Base-by-base conservation (phyloP, 2,329 filamentous ascomycete species). In the Cyanodermella asteris region DNA sequence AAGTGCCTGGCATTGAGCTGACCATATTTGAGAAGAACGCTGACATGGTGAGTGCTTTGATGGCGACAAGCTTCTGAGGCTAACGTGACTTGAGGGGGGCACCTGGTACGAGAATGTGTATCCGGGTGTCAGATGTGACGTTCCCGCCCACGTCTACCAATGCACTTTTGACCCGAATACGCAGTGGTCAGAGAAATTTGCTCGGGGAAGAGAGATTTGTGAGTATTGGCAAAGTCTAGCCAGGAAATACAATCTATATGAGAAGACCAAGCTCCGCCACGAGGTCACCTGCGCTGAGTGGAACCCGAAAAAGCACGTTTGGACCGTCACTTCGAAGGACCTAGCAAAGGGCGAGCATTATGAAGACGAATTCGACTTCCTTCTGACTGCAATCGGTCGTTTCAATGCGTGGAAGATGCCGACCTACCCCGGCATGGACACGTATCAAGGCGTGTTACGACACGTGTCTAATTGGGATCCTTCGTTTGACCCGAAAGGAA, bases 101-200 rank as follows among this genome's bases (percentile, higher is more conserved):
- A 56, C 51, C 19, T 59, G 53, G 50, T 45, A 49, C 32, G 49
- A 55, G 27, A 58, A 56, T 26, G 47, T 44, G 4, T 74, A 73
- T 32, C 68, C 68, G 0, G 70, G 68, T 2, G 65, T 72, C 1
- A 51, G 66, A 20, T 77, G 72, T 35, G 70, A 76, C 40, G 63
- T 77, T 9, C 68, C 72, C 0, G 61, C 69, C 1, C 67, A 74
- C 40, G 67, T 71, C 12, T 78, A 78, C 36, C 71, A 76, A 38
- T 62, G 61, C 6, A 67, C 64, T 0, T 77, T 75, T 40, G 53
- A 56, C 5, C 68, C 70, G 1, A 77, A 77, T 28, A 61, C 58
- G 0, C 55, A 73, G 34, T 80, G 73, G 73, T 59, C 57, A 0
- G 66, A 75, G 35, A 56, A 68, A 30, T 78, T 74, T 37, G 62